Evolutionary conservation across 2,329 filamentous ascomycete genomes (phyloP), one percentile per base, ranked within the genome.

Genomic region (Zasmidium citrigriseum): DNA sequence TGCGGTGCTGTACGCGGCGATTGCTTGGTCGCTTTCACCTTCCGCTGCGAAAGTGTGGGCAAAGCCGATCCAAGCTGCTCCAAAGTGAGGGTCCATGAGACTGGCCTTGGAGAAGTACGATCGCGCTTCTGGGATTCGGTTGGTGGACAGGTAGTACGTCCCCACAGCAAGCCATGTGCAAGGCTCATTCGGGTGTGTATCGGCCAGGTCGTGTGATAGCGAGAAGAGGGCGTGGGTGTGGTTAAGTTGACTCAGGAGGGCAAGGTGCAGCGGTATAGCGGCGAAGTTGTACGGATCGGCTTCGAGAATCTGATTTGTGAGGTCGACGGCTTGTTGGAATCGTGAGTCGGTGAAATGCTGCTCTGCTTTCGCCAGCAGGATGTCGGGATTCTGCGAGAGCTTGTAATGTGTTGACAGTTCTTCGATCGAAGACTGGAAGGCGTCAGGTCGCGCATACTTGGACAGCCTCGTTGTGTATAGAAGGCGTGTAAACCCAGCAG

Each of bases 11-110:
- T 99, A 99, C 0, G 96, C 95, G 9, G 93, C 96, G 63, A 99
- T 97, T 49, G 95, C 95, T 77, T 99, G 95, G 73, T 99, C 95
- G 74, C 98, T 93, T 75, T 99, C 95, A 53, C 95, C 95, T 74
- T 99, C 95, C 11, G 92, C 93, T 1, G 95, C 95, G 73, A 99
- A 99, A 0, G 95, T 99, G 74, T 99, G 96, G 1, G 95, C 95
- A 71, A 99, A 99, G 1, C 96, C 95, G 64, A 99, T 98, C 95
- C 95, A 99, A 2, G 95, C 95, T 1, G 95, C 91, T 0, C 93
- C 93, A 68, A 96, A 99, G 77, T 98, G 93, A 5, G 93, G 90
- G 71, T 99, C 93, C 88, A 99, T 93, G 80, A 98, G 89, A 64
- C 91, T 96, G 3, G 96, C 90, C 76, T 99, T 99, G 70, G 91